Base-by-base conservation (phyloP, 768 basidiomycete genomes). In the Serendipita indica region DNA sequence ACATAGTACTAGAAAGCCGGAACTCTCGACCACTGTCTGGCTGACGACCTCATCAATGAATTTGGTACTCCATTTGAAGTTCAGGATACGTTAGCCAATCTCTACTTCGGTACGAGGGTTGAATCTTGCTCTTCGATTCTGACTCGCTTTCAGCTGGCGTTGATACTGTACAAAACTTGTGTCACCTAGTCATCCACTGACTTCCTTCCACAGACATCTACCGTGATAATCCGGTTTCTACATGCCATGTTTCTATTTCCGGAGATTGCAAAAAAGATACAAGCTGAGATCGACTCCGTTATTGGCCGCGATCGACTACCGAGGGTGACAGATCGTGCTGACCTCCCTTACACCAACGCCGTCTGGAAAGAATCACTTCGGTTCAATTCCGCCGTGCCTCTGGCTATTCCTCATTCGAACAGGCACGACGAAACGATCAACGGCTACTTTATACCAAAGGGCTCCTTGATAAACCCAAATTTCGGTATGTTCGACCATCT, bases 381-480 rank as follows among this genome's bases (percentile, higher is more conserved):
- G 4, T 54, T n/a, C 20, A 18, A 54, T 25, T 16, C 49, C 3
- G n/a, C 3, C n/a, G 20, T 54, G 5, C 49, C 49, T 10, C 18
- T 41, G 27, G 58, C 13, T 1, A 43, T 58, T 10, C 58, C 58
- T 30, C 58, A 58, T 33, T 27, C 25, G 27, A 41, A 27, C 35
- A 41, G 37, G 13, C 35, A 43, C 4, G 58, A 58, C 34, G 35
- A 58, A 18, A 58, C 27, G 3, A 28, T 41, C 35, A 30, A 58
- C 27, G 58, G 35, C 22, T 39, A 41, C 39, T 39, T 39, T 10
- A 57, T 60, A 3, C 59, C 59, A 7, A 68, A 65, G 28, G 63
- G 61, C 4, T 61, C 68, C 0, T 57, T 67, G 1, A 58, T 70
- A 20, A 64, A 69, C n/a, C 61, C 64, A 2, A 70, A 70, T 61